Evolutionary conservation across 192 early-diverging fungal genomes (phyloP).

Genomic region (Cetraspora pellucida): DNA sequence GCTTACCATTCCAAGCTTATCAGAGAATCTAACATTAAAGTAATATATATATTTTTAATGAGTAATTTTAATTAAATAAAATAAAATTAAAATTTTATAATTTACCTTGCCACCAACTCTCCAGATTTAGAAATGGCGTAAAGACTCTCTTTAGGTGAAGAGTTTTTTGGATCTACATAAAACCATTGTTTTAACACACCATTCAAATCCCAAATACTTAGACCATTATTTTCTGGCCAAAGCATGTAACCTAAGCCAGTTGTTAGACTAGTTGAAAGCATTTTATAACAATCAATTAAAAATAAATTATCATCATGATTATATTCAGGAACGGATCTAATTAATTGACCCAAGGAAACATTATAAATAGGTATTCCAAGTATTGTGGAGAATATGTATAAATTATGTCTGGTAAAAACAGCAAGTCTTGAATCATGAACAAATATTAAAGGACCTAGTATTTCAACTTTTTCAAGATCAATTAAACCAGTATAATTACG

Average conservation of each 20-base stretch:
- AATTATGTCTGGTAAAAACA: background rate
- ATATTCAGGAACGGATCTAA: background rate
- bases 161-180: background rate
- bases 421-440: background rate
- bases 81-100: background rate
- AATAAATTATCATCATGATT: background rate
- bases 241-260: background rate
- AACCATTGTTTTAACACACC: constrained; percentile 17
- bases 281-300: background rate
- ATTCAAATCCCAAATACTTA: constrained; percentile 3
- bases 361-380: background rate
- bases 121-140: background rate
- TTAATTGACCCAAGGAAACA: background rate
- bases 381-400: constrained; percentile 1
- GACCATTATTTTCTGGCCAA: background rate
- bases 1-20: background rate
- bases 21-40: background rate
- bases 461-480: background rate
- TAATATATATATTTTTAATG: background rate
- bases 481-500: background rate
- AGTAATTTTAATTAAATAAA: background rate
- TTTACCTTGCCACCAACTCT: constrained; percentile 15
- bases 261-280: background rate
- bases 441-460: background rate
- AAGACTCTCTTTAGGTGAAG: background rate